A percentile compares a stretch with the other conserved stretches of the same genome.
Evolutionary conservation across 2,329 filamentous ascomycete genomes (phyloP).

Genomic region (Orbilia blumenaviensis): DNA sequence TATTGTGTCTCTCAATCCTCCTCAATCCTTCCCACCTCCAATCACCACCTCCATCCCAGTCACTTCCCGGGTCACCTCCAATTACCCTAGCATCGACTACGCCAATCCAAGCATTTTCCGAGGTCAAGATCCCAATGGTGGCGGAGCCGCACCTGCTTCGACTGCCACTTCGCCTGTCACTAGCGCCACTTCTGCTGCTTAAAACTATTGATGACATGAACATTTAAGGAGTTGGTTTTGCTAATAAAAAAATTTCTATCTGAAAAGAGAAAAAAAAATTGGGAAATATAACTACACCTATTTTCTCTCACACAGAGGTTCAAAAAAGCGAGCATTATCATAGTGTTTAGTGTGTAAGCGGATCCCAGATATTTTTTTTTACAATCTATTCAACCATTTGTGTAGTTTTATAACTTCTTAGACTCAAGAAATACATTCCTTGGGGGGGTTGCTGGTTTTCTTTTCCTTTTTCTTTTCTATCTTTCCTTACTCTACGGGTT

Average conservation of each 20-base stretch:
- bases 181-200: background rate
- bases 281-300: slow-evolving; percentile 17
- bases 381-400: background rate
- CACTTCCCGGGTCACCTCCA: slow-evolving; percentile 18
- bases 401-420: slow-evolving; percentile 53
- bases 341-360: slow-evolving; percentile 53
- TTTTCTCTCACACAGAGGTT: slow-evolving; percentile 2
- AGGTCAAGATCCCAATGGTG: slow-evolving; percentile 11
- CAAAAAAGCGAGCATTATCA: slow-evolving; percentile 37
- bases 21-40: slow-evolving; percentile 39
- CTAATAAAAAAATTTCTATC: slow-evolving; percentile 14
- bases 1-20: slow-evolving; percentile 34
- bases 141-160: background rate
- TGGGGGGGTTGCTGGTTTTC: slow-evolving; percentile 37
- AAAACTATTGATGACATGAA: background rate
- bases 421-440: slow-evolving; percentile 52
- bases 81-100: slow-evolving; percentile 49
- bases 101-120: slow-evolving; percentile 26
- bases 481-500: slow-evolving; percentile 12
- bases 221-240: slow-evolving; percentile 29
- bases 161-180: background rate
- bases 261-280: background rate
- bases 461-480: slow-evolving; percentile 26
- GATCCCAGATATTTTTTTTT: slow-evolving; percentile 1
- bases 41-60: slow-evolving; percentile 40